These are phyloP conservation scores for Eutrema heterophyllum DNA, from an alignment of 345 rosid genomes.

Conservation along the genomic window DNA sequence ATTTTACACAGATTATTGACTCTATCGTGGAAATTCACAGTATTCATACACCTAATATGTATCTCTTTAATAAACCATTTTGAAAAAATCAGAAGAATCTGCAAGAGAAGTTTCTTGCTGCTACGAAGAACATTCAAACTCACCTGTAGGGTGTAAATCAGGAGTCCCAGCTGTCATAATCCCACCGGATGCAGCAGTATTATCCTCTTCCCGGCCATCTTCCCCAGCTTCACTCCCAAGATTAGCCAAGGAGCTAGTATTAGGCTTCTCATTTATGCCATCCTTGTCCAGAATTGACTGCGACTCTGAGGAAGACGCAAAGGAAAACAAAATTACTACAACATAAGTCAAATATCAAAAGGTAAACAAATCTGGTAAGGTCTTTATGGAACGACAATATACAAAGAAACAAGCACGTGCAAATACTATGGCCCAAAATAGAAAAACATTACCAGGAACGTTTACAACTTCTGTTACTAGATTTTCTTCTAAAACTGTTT, in stretches of 20 bases:
- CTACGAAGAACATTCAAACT: conserved; percentile 7
- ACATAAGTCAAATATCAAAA: conserved; percentile 3
- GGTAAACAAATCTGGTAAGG: not conserved
- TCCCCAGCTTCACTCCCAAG: conserved; percentile 17
- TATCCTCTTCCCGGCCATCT: conserved; percentile 18
- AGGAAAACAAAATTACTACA: not conserved
- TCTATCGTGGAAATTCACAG: not conserved
- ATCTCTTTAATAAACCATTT: not conserved
- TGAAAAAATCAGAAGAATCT: not conserved
- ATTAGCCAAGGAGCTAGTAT: conserved; percentile 16
- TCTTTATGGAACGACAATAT: not conserved
- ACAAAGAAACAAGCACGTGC: conserved; percentile 10
- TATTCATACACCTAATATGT: not conserved
- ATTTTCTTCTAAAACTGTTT: conserved; percentile 28
- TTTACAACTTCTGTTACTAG: conserved; percentile 25
- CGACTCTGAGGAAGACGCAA: conserved; percentile 17
- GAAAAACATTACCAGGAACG: conserved; percentile 42
- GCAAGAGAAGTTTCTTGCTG: not conserved
- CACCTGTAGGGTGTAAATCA: conserved; percentile 15
- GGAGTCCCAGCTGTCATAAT: conserved; percentile 17
- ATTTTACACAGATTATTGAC: not conserved
- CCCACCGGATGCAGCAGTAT: conserved; percentile 6
- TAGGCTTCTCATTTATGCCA: not conserved
- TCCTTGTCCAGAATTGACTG: conserved; percentile 1
- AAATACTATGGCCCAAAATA: not conserved